These are phyloP conservation scores for Apiotrichum gracile DNA, from an alignment of 1,284 basidiomycete species.

Conservation along the genomic window DNA sequence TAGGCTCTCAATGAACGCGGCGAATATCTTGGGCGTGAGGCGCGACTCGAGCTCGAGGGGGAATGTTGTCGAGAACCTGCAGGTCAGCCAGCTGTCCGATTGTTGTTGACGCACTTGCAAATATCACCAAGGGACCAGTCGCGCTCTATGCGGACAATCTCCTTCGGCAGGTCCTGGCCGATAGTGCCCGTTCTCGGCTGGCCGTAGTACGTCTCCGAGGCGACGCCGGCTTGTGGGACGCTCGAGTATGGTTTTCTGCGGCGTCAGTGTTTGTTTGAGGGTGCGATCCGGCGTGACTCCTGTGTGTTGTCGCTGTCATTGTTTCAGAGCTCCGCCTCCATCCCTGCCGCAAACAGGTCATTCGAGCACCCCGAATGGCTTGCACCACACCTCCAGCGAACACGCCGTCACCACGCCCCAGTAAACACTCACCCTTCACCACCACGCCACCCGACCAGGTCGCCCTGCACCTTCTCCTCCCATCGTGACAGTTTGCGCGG, in stretches of 20 bases:
- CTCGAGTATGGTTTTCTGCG: constrained; percentile 20
- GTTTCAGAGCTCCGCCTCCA: no score
- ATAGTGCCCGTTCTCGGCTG: constrained; percentile 32
- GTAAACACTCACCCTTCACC: constrained; percentile 34
- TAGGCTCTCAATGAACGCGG: constrained; percentile 43
- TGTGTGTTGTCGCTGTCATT: no score
- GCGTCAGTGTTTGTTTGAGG: not conserved
- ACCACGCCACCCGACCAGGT: constrained; percentile 39
- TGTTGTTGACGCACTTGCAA: constrained; percentile 37
- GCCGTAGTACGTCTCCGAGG: constrained; percentile 28
- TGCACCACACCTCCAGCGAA: not conserved
- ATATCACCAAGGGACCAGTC: constrained; percentile 48
- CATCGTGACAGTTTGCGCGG: constrained; percentile 18
- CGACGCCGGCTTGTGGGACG: constrained; percentile 22
- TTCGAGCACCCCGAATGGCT: not conserved
- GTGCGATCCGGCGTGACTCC: no score
- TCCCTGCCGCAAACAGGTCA: no score
- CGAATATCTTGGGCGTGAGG: constrained; percentile 37
- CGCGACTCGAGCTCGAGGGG: constrained; percentile 49
- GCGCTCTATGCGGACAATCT: constrained; percentile 47
- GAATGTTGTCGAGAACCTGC: constrained; percentile 45
- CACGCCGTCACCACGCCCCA: not conserved
- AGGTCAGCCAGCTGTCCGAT: not conserved
- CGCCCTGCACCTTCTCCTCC: constrained; percentile 33
- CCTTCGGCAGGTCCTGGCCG: constrained; percentile 42